Conservation (phyloP, 345 rosid genomes). For the Combretum micranthum region DNA sequence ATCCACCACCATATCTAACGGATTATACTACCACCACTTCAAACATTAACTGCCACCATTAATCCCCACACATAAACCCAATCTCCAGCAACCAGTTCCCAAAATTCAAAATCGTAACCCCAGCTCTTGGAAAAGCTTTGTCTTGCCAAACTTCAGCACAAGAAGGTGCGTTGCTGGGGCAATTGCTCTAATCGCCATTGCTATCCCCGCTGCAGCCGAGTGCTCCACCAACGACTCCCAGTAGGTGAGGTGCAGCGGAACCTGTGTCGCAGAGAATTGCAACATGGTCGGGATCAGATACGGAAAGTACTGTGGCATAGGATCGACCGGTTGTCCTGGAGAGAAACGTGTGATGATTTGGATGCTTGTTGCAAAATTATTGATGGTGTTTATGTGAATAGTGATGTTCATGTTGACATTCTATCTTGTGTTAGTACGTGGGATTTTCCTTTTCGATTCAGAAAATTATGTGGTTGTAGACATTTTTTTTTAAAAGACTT, state of each 20-base stretch:
- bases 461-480: too few species aligned
- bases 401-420: conserved; percentile 75
- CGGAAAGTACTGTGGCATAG: conserved; percentile 92
- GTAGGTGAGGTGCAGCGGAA: conserved; percentile 70
- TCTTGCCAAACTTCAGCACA: too few species aligned
- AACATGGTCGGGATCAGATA: conserved; percentile 59
- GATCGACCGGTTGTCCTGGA: conserved; percentile 81
- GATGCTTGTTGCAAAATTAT: too few species aligned
- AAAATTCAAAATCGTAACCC: too few species aligned
- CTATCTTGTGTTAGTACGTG: conserved; percentile 63
- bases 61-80: too few species aligned
- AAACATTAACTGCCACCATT: too few species aligned
- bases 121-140: too few species aligned
- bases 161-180: conserved; percentile 21
- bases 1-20: too few species aligned
- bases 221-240: conserved; percentile 32
- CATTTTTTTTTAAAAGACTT: too few species aligned
- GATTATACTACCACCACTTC: too few species aligned
- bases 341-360: conserved; percentile 78
- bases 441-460: conserved; percentile 34
- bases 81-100: too few species aligned
- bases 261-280: conserved; percentile 57
- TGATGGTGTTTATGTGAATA: too few species aligned
- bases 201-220: conserved; percentile 22
- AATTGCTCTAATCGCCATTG: conserved; percentile 26